A percentile compares a stretch with the other conserved stretches of the same genome.
Conservation (phyloP, 2,329 filamentous ascomycete genomes). For the Alternaria consortialis region DNA sequence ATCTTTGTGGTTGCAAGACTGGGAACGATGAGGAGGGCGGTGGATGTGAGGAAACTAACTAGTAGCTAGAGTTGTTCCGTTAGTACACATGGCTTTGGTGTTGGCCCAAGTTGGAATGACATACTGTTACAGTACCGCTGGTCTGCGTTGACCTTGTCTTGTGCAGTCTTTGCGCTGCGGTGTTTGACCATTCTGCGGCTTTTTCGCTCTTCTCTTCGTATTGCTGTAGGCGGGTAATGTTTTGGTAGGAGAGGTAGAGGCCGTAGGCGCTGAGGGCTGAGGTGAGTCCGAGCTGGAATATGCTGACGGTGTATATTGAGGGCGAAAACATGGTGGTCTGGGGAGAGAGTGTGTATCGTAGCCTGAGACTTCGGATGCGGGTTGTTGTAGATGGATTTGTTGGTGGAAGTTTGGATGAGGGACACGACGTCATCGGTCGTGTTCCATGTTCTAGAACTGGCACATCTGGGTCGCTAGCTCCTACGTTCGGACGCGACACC, state of each 20-base stretch:
- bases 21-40: slow-evolving; percentile 26
- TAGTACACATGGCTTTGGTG: background rate
- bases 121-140: slow-evolving; percentile 44
- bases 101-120: background rate
- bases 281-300: slow-evolving; percentile 28
- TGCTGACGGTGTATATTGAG: slow-evolving; percentile 2
- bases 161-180: slow-evolving; percentile 41
- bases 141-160: slow-evolving; percentile 50
- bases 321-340: background rate
- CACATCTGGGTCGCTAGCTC: background rate
- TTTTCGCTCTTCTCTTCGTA: slow-evolving; percentile 49
- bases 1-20: slow-evolving; percentile 9
- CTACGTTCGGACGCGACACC: background rate
- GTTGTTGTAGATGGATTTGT: background rate
- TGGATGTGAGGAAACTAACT: slow-evolving; percentile 27
- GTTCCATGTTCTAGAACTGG: background rate
- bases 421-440: background rate
- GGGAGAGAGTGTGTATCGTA: background rate
- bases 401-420: background rate
- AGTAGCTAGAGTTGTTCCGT: background rate
- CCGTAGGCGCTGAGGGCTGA: slow-evolving; percentile 40
- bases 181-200: slow-evolving; percentile 49
- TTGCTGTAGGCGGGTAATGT: slow-evolving; percentile 47
- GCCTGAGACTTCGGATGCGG: background rate
- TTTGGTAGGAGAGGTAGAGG: slow-evolving; percentile 45